These are phyloP conservation scores for Bipolaris sorokiniana DNA, from an alignment of 2,329 filamentous ascomycete genomes.

Conservation along the genomic window DNA sequence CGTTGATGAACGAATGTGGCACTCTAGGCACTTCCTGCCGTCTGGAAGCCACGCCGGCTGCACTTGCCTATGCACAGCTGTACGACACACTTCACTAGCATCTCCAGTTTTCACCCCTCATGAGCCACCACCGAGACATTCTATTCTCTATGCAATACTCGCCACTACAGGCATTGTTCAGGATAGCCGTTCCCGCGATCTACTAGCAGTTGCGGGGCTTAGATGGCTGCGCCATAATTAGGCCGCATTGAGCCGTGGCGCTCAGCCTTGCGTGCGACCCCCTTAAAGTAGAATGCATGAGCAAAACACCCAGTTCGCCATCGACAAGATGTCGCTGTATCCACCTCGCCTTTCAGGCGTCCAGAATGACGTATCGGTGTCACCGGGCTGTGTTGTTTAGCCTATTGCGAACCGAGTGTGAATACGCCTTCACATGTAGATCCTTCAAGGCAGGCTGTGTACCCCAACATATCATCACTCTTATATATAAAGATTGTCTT, in stretches of 20 bases:
- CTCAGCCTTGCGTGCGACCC: slow-evolving; percentile 6
- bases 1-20: slow-evolving; percentile 19
- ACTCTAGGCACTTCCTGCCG: slow-evolving; percentile 26
- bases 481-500: neutral
- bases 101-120: neutral
- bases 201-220: slow-evolving; percentile 1
- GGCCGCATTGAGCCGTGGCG: neutral
- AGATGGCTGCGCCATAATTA: slow-evolving; percentile 12
- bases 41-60: slow-evolving; percentile 20
- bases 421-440: neutral
- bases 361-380: slow-evolving; percentile 17
- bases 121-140: neutral
- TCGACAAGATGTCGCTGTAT: neutral
- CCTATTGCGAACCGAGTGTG: slow-evolving; percentile 20
- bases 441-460: slow-evolving; percentile 5
- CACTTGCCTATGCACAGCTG: slow-evolving; percentile 13
- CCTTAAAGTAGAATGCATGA: slow-evolving; percentile 8
- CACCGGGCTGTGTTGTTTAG: slow-evolving; percentile 2
- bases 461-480: neutral
- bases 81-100: neutral
- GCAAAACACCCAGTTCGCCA: slow-evolving; percentile 3
- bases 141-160: neutral
- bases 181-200: slow-evolving; percentile 4
- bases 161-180: neutral
- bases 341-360: slow-evolving; percentile 16